Evolutionary conservation across 108 stramenopile genomes (phyloP).

Genomic region (Cyclotella baltica): DNA sequence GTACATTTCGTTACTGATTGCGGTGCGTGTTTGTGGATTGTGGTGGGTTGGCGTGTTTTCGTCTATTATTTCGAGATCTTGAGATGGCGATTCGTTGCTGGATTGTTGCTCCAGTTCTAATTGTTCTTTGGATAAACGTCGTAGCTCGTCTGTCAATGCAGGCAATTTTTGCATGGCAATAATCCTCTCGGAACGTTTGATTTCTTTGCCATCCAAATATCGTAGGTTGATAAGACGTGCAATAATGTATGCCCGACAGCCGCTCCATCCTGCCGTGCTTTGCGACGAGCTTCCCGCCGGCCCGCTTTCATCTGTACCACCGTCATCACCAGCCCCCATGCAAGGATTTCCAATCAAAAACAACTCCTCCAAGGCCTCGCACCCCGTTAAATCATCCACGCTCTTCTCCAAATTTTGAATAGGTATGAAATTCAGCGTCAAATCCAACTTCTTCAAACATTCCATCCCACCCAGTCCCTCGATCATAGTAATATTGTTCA

Average conservation of each 20-base stretch:
- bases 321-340: constrained; percentile 45
- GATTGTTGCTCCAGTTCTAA: constrained; percentile 17
- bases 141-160: constrained; percentile 50
- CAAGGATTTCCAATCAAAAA: constrained; percentile 90
- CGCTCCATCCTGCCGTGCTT: constrained; percentile 50
- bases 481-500: constrained; percentile 86
- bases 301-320: neutral
- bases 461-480: constrained; percentile 65
- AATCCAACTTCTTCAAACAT: constrained; percentile 87
- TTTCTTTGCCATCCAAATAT: constrained; percentile 77
- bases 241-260: constrained; percentile 70
- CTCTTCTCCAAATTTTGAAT: constrained; percentile 72
- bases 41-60: constrained; percentile 70
- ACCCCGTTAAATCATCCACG: constrained; percentile 58
- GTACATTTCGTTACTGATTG: constrained; percentile 85
- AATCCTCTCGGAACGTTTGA: constrained; percentile 75
- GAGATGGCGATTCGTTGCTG: constrained; percentile 3
- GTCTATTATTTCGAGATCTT: constrained; percentile 16
- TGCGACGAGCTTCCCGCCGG: neutral
- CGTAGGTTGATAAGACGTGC: constrained; percentile 74
- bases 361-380: constrained; percentile 67
- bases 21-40: constrained; percentile 72
- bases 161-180: constrained; percentile 69
- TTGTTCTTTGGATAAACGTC: constrained; percentile 20
- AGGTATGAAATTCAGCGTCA: constrained; percentile 91